These are phyloP conservation scores for Coniferiporia sulphurascens DNA, from an alignment of 1,284 basidiomycete genomes.

Conservation along the genomic window DNA sequence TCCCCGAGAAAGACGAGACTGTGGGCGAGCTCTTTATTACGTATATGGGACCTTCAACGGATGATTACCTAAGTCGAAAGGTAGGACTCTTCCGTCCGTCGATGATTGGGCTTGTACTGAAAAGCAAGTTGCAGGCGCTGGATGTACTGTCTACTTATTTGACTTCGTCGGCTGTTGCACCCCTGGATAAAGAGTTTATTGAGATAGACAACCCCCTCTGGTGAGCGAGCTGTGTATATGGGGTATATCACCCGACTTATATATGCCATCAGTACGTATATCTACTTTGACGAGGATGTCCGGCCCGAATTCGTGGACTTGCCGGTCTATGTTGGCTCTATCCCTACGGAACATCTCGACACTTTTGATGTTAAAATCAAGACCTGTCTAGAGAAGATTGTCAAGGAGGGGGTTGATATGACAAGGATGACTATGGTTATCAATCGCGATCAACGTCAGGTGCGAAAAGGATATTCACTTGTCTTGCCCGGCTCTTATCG, in stretches of 20 bases:
- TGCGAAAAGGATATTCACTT: constrained; percentile 26
- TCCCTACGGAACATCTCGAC: constrained; percentile 78
- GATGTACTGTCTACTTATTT: constrained; percentile 87
- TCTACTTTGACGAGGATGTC: constrained; percentile 79
- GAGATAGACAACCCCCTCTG: constrained; percentile 91
- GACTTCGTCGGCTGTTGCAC: constrained; percentile 84
- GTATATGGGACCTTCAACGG: constrained; percentile 76
- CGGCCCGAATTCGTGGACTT: constrained; percentile 75
- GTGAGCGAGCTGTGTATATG: constrained; percentile 35
- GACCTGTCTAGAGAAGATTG: constrained; percentile 68
- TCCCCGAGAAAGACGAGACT: constrained; percentile 98
- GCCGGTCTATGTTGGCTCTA: constrained; percentile 77
- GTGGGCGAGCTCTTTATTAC: constrained; percentile 82
- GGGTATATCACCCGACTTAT: constrained; percentile 22
- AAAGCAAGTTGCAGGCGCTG: constrained; percentile 52
- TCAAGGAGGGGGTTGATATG: constrained; percentile 84
- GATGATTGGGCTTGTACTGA: not conserved
- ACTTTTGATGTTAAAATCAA: constrained; percentile 69
- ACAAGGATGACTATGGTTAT: constrained; percentile 86
- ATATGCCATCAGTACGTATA: constrained; percentile 56
- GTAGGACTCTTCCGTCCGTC: constrained; percentile 33
- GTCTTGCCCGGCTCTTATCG: not conserved
- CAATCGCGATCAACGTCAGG: constrained; percentile 84
- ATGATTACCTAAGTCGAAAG: constrained; percentile 73
- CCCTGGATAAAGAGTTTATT: constrained; percentile 89